Conservation (phyloP, 202 grass and related monocot genomes). For the Cymbopogon flexuosus region DNA sequence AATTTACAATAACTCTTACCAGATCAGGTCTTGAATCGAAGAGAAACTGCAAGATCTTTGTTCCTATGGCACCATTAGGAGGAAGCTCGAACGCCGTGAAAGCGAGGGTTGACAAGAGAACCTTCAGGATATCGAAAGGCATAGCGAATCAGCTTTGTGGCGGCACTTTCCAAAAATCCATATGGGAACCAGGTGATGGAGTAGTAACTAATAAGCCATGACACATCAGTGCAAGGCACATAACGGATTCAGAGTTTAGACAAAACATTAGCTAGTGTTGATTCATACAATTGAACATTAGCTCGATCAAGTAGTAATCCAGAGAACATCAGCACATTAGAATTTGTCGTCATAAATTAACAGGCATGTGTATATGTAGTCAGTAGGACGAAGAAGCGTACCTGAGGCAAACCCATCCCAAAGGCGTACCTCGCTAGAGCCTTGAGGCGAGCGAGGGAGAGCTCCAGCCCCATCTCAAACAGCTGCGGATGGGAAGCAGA, state of each 20-base stretch:
- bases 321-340: not conserved
- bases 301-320: not conserved
- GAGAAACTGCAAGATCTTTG: slow-evolving; percentile 90
- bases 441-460: slow-evolving; percentile 87
- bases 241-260: not conserved
- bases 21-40: slow-evolving; percentile 88
- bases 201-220: not conserved
- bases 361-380: too few relatives aligned
- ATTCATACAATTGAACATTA: not conserved
- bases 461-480: slow-evolving; percentile 98
- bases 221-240: not conserved
- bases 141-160: slow-evolving; percentile 12
- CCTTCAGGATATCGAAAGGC: slow-evolving; percentile 44
- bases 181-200: not conserved
- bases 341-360: too few relatives aligned
- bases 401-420: slow-evolving; percentile 92
- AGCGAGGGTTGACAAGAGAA: slow-evolving; percentile 85
- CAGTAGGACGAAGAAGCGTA: slow-evolving; percentile 5
- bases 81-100: slow-evolving; percentile 97
- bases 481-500: slow-evolving; percentile 37
- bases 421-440: slow-evolving; percentile 97
- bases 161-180: not conserved
- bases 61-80: slow-evolving; percentile 85
- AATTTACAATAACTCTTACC: slow-evolving; percentile 28
- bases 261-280: not conserved